phyloP scores from a whole-genome alignment of 768 basidiomycete genomes.

The Crassisporium funariophilum region DNA sequence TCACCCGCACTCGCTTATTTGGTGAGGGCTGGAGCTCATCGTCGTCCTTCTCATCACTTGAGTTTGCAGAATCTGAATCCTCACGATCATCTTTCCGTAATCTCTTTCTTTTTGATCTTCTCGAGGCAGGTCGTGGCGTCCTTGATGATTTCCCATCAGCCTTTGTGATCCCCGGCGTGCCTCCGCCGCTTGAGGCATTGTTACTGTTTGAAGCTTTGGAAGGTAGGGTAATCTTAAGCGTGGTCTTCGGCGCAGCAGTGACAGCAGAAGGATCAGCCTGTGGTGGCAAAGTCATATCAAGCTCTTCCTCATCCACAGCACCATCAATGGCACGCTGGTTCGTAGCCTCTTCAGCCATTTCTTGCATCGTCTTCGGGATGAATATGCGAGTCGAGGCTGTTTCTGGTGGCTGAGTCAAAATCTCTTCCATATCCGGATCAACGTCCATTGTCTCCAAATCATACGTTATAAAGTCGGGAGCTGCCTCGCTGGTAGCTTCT shows the following conservation, averaged over 20 bases:
- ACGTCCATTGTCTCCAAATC: constrained; percentile 41
- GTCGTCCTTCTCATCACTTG: constrained; percentile 16
- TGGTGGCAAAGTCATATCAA: not conserved
- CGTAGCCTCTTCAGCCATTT: constrained; percentile 55
- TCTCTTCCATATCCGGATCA: constrained; percentile 34
- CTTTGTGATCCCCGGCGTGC: constrained; percentile 8
- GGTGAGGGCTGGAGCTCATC: constrained; percentile 20
- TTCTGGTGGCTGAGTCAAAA: not conserved
- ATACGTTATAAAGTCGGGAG: constrained; percentile 32
- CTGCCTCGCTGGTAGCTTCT: constrained; percentile 15
- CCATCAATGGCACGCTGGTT: constrained; percentile 9
- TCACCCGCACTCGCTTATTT: constrained; percentile 34
- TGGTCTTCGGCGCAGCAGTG: not conserved
- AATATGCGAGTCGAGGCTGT: not conserved
- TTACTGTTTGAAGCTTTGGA: constrained; percentile 5
- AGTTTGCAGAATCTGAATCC: constrained; percentile 15
- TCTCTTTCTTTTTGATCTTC: constrained; percentile 8
- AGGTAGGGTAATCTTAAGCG: constrained; percentile 1
- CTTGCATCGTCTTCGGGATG: constrained; percentile 60
- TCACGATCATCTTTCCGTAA: constrained; percentile 5
- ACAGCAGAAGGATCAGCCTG: not conserved
- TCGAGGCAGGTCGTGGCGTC: constrained; percentile 7
- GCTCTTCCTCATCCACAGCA: constrained; percentile 6
- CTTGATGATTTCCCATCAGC: constrained; percentile 12
- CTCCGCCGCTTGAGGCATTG: constrained; percentile 1